A percentile compares a stretch with the other conserved stretches of the same genome.
These are phyloP conservation scores for Saccharomycopsis fermentans DNA, from an alignment of 805 yeast genomes.

Conservation along the genomic window DNA sequence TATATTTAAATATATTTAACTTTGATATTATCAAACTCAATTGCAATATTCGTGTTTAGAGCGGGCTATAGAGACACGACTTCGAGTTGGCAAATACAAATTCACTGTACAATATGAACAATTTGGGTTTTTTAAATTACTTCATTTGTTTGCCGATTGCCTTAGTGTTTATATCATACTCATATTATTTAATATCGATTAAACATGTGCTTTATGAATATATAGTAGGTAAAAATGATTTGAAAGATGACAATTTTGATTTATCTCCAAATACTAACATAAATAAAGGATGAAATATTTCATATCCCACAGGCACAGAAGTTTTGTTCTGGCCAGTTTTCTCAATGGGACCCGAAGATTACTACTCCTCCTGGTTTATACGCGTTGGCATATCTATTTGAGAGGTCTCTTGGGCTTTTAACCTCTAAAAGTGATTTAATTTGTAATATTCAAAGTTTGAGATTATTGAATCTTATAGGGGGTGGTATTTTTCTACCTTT, in stretches of 20 bases:
- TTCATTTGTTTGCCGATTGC: constrained; percentile 6
- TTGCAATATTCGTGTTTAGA: no score
- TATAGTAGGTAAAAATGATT: not conserved
- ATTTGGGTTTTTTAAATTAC: not conserved
- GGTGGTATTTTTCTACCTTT: constrained; percentile 46
- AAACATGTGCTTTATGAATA: constrained; percentile 9
- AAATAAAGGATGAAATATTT: constrained; percentile 58
- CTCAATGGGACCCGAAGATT: constrained; percentile 77
- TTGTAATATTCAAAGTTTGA: constrained; percentile 31
- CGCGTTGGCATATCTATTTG: constrained; percentile 31
- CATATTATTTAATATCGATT: constrained; percentile 7
- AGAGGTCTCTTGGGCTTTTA: constrained; percentile 21
- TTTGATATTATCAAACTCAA: no score
- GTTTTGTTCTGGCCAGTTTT: constrained; percentile 52
- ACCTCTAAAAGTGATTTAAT: constrained; percentile 21
- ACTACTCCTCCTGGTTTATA: constrained; percentile 97
- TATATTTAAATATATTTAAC: no score
- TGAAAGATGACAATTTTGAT: not conserved
- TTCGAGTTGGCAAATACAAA: no score
- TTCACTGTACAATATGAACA: not conserved
- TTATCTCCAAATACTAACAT: not conserved
- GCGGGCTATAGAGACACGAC: no score
- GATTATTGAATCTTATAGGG: constrained; percentile 58
- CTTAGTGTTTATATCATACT: constrained; percentile 3
- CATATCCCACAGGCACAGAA: constrained; percentile 72